Conservation (phyloP, 202 grass and related monocot species). For the Carex sylvatica region DNA sequence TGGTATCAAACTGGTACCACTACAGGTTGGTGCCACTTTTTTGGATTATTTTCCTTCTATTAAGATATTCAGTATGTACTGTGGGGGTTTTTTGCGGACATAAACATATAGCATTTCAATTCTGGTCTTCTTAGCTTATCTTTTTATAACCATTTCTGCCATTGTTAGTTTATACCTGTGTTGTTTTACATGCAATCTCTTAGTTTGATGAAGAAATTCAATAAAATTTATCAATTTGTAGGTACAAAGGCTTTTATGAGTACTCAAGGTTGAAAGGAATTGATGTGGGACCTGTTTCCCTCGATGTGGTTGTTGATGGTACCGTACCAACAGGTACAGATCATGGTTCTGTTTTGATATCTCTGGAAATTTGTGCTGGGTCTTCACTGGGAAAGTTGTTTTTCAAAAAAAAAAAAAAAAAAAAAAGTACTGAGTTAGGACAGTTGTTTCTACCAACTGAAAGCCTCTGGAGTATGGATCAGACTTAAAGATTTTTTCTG, state of each 20-base stretch:
- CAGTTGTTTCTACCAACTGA: not conserved
- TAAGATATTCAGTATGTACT: not conserved
- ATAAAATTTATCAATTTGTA: constrained; percentile 23
- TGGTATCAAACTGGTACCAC: not conserved
- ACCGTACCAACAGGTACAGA: constrained; percentile 77
- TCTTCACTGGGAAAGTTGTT: not conserved
- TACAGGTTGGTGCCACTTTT: not conserved
- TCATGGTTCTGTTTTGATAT: not conserved
- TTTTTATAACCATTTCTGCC: not conserved
- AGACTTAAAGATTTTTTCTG: not conserved
- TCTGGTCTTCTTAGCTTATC: not conserved
- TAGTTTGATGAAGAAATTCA: not conserved
- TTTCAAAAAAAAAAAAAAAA: not conserved
- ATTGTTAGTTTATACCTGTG: not conserved
- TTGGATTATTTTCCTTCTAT: not conserved
- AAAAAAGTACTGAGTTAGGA: not conserved
- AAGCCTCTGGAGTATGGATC: not conserved
- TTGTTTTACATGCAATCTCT: not conserved
- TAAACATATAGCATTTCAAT: not conserved
- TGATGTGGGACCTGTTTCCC: constrained; percentile 58
- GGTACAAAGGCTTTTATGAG: constrained; percentile 90
- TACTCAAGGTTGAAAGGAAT: constrained; percentile 69
- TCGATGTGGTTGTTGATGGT: constrained; percentile 85
- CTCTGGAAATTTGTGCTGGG: not conserved
- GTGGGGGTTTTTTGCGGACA: not conserved